A percentile compares a stretch with the other conserved stretches of the same genome.
Evolutionary conservation across 495 filamentous ascomycete genomes (phyloP).

Genomic region (Lasiosphaeria miniovina): DNA sequence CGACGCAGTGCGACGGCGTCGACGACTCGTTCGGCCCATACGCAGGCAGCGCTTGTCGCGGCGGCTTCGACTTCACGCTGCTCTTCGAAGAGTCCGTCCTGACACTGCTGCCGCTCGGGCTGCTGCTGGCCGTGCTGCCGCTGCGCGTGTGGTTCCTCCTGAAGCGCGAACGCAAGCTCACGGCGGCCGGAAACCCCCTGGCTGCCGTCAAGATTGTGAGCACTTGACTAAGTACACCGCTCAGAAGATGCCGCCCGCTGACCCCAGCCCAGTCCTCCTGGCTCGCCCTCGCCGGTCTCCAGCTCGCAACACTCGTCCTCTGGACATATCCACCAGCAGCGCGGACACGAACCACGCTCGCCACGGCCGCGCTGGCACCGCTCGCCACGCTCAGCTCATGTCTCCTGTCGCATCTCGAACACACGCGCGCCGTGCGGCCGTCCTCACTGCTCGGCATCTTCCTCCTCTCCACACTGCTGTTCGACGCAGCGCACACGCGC

Average conservation of each 20-base stretch:
- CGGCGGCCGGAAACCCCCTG: not conserved
- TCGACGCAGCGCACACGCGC: slow-evolving; percentile 48
- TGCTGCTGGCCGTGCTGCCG: slow-evolving; percentile 46
- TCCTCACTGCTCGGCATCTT: slow-evolving; percentile 57
- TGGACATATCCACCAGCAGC: slow-evolving; percentile 40
- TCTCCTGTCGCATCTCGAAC: slow-evolving; percentile 42
- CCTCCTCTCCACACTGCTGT: slow-evolving; percentile 53
- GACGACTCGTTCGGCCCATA: slow-evolving; percentile 31
- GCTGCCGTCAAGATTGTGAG: slow-evolving; percentile 24
- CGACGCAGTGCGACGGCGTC: slow-evolving; percentile 3
- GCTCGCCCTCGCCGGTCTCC: slow-evolving; percentile 40
- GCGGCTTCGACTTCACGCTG: slow-evolving; percentile 57
- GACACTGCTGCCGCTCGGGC: slow-evolving; percentile 41
- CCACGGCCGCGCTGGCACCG: slow-evolving; percentile 45
- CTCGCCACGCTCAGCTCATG: slow-evolving; percentile 31
- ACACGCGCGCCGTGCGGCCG: slow-evolving; percentile 36
- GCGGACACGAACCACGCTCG: slow-evolving; percentile 46
- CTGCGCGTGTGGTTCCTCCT: slow-evolving; percentile 48
- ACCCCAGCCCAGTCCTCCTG: slow-evolving; percentile 37
- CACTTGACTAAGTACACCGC: not conserved
- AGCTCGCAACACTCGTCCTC: slow-evolving; percentile 47
- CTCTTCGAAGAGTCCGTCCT: slow-evolving; percentile 57
- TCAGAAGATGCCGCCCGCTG: not conserved
- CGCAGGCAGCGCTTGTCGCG: slow-evolving; percentile 28
- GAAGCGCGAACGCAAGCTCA: slow-evolving; percentile 24